A percentile compares a stretch with the other conserved stretches of the same genome.
Conservation (phyloP, 2,329 filamentous ascomycete species). For the Pseudocercospora crystallina region DNA sequence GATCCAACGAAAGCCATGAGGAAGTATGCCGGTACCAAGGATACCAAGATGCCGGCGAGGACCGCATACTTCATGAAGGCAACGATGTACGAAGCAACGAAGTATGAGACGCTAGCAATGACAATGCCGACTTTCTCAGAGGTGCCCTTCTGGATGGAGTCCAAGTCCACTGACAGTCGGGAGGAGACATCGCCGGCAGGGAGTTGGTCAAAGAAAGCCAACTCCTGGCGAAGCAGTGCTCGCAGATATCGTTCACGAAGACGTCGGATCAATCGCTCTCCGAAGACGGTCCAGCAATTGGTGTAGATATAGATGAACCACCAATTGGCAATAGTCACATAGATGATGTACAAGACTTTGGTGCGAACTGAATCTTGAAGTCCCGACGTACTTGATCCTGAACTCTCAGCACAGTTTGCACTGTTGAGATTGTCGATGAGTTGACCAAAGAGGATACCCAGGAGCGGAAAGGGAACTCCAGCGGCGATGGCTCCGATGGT, state of each 20-base stretch:
- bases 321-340: slow-evolving; percentile 60
- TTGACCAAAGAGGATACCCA: slow-evolving; percentile 64
- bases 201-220: slow-evolving; percentile 63
- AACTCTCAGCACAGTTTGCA: slow-evolving; percentile 51
- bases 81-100: slow-evolving; percentile 65
- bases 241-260: slow-evolving; percentile 62
- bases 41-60: slow-evolving; percentile 64
- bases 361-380: slow-evolving; percentile 51
- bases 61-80: slow-evolving; percentile 64
- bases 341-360: slow-evolving; percentile 62
- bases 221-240: slow-evolving; percentile 60
- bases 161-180: slow-evolving; percentile 64
- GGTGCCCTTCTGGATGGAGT: slow-evolving; percentile 65
- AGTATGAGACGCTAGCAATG: slow-evolving; percentile 63
- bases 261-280: slow-evolving; percentile 63
- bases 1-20: slow-evolving; percentile 59
- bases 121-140: slow-evolving; percentile 70
- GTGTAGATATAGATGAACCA: slow-evolving; percentile 61
- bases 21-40: slow-evolving; percentile 62
- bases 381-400: slow-evolving; percentile 26
- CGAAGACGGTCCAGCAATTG: slow-evolving; percentile 63
- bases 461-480: slow-evolving; percentile 63
- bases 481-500: slow-evolving; percentile 45
- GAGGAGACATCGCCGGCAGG: slow-evolving; percentile 64
- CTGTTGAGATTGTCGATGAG: slow-evolving; percentile 62